These are phyloP conservation scores for Blastocystis sp. DNA, from an alignment of 352 stramenopile genomes.

Conservation along the genomic window DNA sequence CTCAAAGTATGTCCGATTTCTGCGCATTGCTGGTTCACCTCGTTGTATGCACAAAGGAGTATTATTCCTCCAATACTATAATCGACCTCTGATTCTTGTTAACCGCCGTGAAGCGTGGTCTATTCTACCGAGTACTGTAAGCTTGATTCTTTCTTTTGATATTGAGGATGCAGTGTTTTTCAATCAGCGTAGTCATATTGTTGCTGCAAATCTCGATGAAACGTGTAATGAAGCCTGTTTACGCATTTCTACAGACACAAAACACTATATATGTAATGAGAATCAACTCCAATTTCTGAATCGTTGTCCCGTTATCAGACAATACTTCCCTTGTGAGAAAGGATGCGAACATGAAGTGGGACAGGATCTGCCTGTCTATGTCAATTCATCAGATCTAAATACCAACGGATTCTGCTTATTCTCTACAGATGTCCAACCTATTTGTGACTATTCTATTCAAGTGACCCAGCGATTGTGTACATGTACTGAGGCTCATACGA, in stretches of 20 bases:
- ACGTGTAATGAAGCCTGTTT: neutral
- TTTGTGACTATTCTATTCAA: conserved; percentile 4
- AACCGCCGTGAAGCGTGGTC: conserved; percentile 10
- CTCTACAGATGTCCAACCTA: neutral
- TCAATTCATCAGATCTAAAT: neutral
- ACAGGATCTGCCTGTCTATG: conserved; percentile 20
- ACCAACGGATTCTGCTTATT: neutral
- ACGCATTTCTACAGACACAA: neutral
- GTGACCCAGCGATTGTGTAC: neutral
- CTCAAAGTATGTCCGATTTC: neutral
- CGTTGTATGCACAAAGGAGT: neutral
- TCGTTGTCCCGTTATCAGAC: neutral
- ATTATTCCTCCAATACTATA: neutral
- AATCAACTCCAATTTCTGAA: conserved; percentile 22
- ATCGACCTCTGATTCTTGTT: neutral
- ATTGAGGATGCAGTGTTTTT: neutral
- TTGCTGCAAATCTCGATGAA: neutral
- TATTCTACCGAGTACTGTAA: neutral
- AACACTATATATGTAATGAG: conserved; percentile 7
- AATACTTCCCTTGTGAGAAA: conserved; percentile 6
- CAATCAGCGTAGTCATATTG: neutral
- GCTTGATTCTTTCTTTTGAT: neutral
- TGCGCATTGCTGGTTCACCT: neutral
- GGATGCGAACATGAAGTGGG: conserved; percentile 20
- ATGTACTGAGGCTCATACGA: neutral